phyloP scores from a whole-genome alignment of 768 basidiomycete species.

The Termitomyces sp. region DNA sequence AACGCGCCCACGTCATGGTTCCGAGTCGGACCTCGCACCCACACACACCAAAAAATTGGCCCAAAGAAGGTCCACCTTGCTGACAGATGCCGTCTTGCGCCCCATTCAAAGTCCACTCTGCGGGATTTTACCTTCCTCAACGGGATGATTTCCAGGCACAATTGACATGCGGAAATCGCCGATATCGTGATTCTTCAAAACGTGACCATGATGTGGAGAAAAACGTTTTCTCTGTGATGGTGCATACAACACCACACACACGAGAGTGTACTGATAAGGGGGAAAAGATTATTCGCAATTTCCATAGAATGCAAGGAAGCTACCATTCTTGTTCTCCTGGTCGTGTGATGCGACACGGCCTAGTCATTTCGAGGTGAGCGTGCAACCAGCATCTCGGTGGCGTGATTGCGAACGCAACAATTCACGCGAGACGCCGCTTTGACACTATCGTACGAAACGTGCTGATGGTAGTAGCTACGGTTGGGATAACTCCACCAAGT shows the following conservation, averaged over 20 bases:
- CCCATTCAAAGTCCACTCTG: neutral
- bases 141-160: slow-evolving; percentile 2
- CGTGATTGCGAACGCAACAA: neutral
- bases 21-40: slow-evolving; percentile 12
- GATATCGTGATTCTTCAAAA: slow-evolving; percentile 1
- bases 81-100: slow-evolving; percentile 11
- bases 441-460: slow-evolving; percentile 1
- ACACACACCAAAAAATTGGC: neutral
- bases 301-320: neutral
- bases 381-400: neutral
- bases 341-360: neutral
- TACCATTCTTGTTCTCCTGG: neutral
- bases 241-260: neutral
- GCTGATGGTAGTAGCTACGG: slow-evolving; percentile 8
- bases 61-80: neutral
- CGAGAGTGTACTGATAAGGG: neutral
- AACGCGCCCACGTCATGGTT: no score
- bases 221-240: slow-evolving; percentile 5
- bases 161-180: neutral
- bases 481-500: slow-evolving; percentile 7
- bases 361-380: neutral
- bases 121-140: slow-evolving; percentile 7
- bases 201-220: slow-evolving; percentile 5
- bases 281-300: neutral
- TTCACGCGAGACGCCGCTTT: neutral